Percentiles rank a stretch among this genome's conserved stretches.
phyloP scores from a whole-genome alignment of 768 basidiomycete genomes.

The Mycena capillaripes region DNA sequence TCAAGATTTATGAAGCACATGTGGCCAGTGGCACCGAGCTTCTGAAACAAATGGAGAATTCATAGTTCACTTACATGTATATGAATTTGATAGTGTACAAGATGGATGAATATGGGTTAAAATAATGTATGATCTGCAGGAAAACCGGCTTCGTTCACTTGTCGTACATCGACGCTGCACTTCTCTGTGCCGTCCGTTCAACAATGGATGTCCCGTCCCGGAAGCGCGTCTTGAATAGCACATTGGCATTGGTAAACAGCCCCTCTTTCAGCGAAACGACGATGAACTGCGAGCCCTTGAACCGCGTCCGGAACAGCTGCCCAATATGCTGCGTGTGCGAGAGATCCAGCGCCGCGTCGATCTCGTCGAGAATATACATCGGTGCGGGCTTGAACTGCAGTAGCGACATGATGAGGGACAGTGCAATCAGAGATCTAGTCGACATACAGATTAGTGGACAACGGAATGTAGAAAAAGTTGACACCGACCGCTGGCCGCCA shows the following conservation, averaged over 20 bases:
- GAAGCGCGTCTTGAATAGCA: constrained; percentile 93
- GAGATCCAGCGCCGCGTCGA: constrained; percentile 96
- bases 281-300: constrained; percentile 98
- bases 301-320: constrained; percentile 95
- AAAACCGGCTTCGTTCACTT: constrained; percentile 33
- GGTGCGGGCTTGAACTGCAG: constrained; percentile 99
- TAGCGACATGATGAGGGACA: constrained; percentile 98
- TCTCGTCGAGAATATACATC: constrained; percentile 99
- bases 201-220: constrained; percentile 94
- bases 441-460: constrained; percentile 8
- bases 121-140: not conserved
- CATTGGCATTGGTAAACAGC: constrained; percentile 97
- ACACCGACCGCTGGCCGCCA: constrained; percentile 91
- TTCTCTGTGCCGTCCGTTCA: constrained; percentile 81
- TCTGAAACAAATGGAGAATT: no score
- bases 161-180: constrained; percentile 64
- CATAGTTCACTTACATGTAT: not conserved
- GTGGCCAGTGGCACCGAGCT: not conserved
- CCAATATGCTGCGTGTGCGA: constrained; percentile 98
- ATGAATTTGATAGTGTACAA: constrained; percentile 17
- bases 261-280: constrained; percentile 98
- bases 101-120: constrained; percentile 5
- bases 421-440: constrained; percentile 93
- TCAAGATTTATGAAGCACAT: not conserved
- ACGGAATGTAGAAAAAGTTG: not conserved